A percentile compares a stretch with the other conserved stretches of the same genome.
These are phyloP conservation scores for Athelia sp. DNA, from an alignment of 1,284 basidiomycete species.

Conservation along the genomic window DNA sequence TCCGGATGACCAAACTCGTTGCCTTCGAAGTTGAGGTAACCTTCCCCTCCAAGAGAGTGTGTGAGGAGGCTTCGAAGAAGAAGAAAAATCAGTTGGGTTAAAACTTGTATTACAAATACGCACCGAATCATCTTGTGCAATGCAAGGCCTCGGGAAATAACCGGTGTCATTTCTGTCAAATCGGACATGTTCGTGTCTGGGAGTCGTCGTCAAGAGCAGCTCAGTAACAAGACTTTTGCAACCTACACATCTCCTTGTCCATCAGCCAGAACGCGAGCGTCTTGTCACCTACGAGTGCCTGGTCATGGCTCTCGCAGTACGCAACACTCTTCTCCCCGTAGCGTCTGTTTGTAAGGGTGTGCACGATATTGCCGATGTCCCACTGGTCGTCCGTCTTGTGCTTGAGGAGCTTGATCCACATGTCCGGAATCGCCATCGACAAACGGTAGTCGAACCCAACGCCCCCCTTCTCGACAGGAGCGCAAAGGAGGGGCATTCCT, in stretches of 20 bases:
- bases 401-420: conserved; percentile 99
- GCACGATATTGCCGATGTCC: conserved; percentile 85
- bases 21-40: conserved; percentile 97
- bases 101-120: conserved; percentile 12
- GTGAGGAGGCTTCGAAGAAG: conserved; percentile 66
- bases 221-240: conserved; percentile 10
- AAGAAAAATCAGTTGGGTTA: conserved; percentile 9
- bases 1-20: conserved; percentile 99
- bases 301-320: conserved; percentile 96
- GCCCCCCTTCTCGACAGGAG: conserved; percentile 78
- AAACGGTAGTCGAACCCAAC: conserved; percentile 97
- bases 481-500: conserved; percentile 94
- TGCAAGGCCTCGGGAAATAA: conserved; percentile 86
- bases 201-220: conserved; percentile 22
- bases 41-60: conserved; percentile 92
- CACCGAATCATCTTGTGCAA: conserved; percentile 98
- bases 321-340: conserved; percentile 90
- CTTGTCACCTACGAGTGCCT: conserved; percentile 97
- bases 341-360: conserved; percentile 88
- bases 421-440: conserved; percentile 98
- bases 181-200: conserved; percentile 95
- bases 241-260: conserved; percentile 98
- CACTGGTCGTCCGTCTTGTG: conserved; percentile 87
- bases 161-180: conserved; percentile 77
- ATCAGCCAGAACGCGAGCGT: conserved; percentile 98